Conservation (phyloP, 1,139 yeast genomes). For the Yarrowia galli region DNA sequence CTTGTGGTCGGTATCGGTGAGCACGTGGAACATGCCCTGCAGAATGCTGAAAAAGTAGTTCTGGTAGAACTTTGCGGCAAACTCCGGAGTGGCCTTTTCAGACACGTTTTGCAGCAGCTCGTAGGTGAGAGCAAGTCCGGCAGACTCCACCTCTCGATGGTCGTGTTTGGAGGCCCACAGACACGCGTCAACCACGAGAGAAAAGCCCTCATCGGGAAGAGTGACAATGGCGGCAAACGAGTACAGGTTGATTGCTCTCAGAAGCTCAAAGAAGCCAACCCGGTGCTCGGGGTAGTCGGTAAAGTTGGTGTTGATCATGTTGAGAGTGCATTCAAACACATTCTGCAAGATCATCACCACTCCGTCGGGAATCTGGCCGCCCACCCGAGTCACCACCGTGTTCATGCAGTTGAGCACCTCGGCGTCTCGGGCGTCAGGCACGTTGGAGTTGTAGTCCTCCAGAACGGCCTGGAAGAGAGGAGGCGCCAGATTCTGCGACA, state of each 20-base stretch:
- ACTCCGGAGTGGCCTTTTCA: slow-evolving; percentile 56
- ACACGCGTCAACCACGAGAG: slow-evolving; percentile 88
- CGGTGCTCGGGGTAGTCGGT: slow-evolving; percentile 98
- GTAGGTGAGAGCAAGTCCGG: slow-evolving; percentile 80
- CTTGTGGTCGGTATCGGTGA: slow-evolving; percentile 97
- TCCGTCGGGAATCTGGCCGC: slow-evolving; percentile 87
- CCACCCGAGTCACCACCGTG: slow-evolving; percentile 85
- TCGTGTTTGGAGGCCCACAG: slow-evolving; percentile 98
- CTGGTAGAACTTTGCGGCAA: slow-evolving; percentile 86
- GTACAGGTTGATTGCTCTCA: slow-evolving; percentile 84
- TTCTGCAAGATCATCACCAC: slow-evolving; percentile 86
- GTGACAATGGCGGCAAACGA: slow-evolving; percentile 86
- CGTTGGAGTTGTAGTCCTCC: slow-evolving; percentile 86
- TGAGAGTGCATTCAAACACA: slow-evolving; percentile 92
- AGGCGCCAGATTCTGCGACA: slow-evolving; percentile 81
- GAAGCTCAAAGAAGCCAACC: slow-evolving; percentile 89
- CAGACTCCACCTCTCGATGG: slow-evolving; percentile 92
- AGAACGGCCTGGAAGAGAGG: slow-evolving; percentile 86
- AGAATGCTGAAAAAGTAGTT: slow-evolving; percentile 88
- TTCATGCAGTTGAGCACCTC: slow-evolving; percentile 96
- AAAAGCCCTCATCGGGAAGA: slow-evolving; percentile 91
- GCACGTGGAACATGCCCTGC: slow-evolving; percentile 88
- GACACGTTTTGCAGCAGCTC: slow-evolving; percentile 87
- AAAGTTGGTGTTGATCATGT: slow-evolving; percentile 94
- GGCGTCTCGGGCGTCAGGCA: slow-evolving; percentile 97